These are phyloP conservation scores for Botrytis squamosa DNA, from an alignment of 2,329 filamentous ascomycete species.

Conservation along the genomic window DNA sequence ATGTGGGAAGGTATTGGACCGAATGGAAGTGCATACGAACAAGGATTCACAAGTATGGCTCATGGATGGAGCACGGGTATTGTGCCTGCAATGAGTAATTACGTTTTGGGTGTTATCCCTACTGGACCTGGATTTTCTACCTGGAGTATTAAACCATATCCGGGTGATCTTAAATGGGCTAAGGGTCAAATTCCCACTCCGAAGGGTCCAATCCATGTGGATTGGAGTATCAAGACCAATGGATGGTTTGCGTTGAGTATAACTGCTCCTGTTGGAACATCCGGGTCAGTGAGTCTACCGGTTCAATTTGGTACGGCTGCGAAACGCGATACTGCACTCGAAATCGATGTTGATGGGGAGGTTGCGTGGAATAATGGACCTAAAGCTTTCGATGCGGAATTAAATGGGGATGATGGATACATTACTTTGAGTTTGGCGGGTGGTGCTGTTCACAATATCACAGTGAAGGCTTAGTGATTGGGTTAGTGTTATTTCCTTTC, in stretches of 20 bases:
- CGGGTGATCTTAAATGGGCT: slow-evolving; percentile 44
- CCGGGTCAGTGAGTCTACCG: slow-evolving; percentile 32
- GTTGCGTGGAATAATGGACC: slow-evolving; percentile 19
- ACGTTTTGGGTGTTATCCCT: slow-evolving; percentile 49
- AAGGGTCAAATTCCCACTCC: slow-evolving; percentile 47
- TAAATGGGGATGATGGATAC: slow-evolving; percentile 13
- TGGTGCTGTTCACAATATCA: slow-evolving; percentile 1
- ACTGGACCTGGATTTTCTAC: slow-evolving; percentile 45
- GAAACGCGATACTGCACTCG: background rate
- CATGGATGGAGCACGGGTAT: slow-evolving; percentile 54
- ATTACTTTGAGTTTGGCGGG: slow-evolving; percentile 17
- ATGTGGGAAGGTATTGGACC: slow-evolving; percentile 53
- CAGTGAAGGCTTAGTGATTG: background rate
- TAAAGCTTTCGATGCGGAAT: slow-evolving; percentile 1
- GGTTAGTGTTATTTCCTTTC: background rate
- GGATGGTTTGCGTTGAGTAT: slow-evolving; percentile 38
- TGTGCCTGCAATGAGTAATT: slow-evolving; percentile 47
- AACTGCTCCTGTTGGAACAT: slow-evolving; percentile 36
- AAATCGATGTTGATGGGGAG: slow-evolving; percentile 28
- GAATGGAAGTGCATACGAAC: slow-evolving; percentile 46
- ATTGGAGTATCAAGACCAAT: slow-evolving; percentile 40
- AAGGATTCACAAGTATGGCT: slow-evolving; percentile 48
- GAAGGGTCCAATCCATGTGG: slow-evolving; percentile 41
- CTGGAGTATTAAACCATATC: slow-evolving; percentile 44
- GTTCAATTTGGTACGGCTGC: slow-evolving; percentile 20